These are phyloP conservation scores for Arthrobotrys iridis DNA, from an alignment of 2,329 filamentous ascomycete species.

Conservation along the genomic window DNA sequence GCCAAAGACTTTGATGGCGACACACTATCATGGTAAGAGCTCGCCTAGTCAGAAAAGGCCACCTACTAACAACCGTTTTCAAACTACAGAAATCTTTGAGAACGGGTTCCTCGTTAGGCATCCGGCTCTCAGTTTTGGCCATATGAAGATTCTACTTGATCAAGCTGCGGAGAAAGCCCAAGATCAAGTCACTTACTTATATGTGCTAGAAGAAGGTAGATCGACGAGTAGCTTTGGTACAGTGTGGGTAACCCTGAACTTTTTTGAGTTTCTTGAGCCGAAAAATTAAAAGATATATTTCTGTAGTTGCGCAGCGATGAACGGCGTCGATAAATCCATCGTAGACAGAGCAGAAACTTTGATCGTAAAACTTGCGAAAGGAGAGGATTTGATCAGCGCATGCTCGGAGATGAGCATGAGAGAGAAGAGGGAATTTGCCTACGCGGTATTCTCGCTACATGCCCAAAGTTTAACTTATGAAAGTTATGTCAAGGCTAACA, in stretches of 20 bases:
- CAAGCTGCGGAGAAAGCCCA: conserved; percentile 65
- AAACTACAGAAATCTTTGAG: conserved; percentile 73
- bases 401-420: conserved; percentile 74
- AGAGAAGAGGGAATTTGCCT: conserved; percentile 74
- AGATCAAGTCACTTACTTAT: conserved; percentile 78
- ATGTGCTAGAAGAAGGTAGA: conserved; percentile 73
- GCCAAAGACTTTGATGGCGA: conserved; percentile 71
- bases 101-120: conserved; percentile 67
- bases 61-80: not conserved
- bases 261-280: too few species aligned
- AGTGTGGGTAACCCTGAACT: conserved; percentile 61
- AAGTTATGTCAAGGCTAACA: not conserved
- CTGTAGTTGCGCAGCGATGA: conserved; percentile 79
- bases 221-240: conserved; percentile 86
- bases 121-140: conserved; percentile 69
- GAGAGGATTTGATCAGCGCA: conserved; percentile 78
- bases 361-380: conserved; percentile 72
- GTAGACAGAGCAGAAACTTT: conserved; percentile 80
- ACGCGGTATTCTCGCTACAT: conserved; percentile 65
- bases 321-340: conserved; percentile 78
- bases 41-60: not conserved
- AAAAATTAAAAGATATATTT: not conserved
- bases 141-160: conserved; percentile 77
- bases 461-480: not conserved
- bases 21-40: conserved; percentile 67